Evolutionary conservation across 2,329 filamentous ascomycete species (phyloP), one percentile per base, ranked within the genome.

Genomic region (Penicillium frequentans): DNA sequence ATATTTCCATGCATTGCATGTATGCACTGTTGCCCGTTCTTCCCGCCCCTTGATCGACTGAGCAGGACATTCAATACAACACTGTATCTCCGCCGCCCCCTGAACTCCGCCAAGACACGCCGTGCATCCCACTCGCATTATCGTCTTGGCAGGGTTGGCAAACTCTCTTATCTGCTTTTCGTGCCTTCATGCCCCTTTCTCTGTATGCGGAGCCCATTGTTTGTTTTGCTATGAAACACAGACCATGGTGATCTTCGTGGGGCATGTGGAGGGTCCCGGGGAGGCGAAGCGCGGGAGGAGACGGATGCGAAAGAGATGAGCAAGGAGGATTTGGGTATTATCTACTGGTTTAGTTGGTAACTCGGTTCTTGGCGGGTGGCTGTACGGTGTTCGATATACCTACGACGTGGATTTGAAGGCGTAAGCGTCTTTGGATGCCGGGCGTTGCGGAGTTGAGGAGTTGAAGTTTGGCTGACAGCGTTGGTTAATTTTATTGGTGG

Each of bases 71-170:
- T 37, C 37, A 42, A 42, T 14, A 42, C n/a, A 37, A 37, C 19
- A 42, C n/a, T 21, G n/a, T 11, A 14, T 21, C 33, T 43, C 39
- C 43, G 39, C 46, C 45, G 31, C 52, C 58, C 56, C 59, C 54
- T 59, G 56, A 51, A 56, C 50, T 49, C 50, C 54, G 66, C 66
- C 65, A 68, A 69, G 66, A 58, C 56, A 54, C 57, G 58, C 62
- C 61, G 64, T 70, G 65, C 68, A 70, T 70, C 63, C 64, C 62
- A 60, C 57, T 54, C 57, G 56, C 57, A 67, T 70, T 66, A 67
- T 68, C 59, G 66, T 65, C 64, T 66, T 66, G 63, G 64, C 64
- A 39, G 35, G 16, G 23, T 42, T 27, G 45, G 45, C 45, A 47
- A 23, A 49, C 46, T 35, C 48, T 29, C 33, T 50, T 42, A 19